Evolutionary conservation across 805 yeast species (phyloP).

Genomic region (Saccharomycopsis javanensis): DNA sequence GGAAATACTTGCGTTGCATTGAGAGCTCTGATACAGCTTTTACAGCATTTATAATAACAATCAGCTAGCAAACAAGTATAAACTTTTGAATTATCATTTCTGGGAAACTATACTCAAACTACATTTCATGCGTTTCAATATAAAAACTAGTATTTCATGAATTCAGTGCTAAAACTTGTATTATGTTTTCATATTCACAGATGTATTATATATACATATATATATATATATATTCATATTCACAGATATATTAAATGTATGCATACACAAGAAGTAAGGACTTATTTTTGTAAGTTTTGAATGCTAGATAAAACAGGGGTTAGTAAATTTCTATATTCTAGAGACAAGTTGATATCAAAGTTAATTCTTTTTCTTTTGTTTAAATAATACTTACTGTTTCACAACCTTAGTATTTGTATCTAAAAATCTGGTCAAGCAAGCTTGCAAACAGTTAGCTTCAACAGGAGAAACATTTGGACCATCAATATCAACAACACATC

Average conservation of each 20-base stretch:
- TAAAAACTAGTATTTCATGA: too few species aligned
- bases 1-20: too few species aligned
- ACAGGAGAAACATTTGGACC: constrained; percentile 32
- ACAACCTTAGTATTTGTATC: constrained; percentile 85
- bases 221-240: not conserved
- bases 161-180: not conserved
- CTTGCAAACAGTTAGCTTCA: constrained; percentile 67
- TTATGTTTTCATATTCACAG: not conserved
- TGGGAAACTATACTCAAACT: not conserved
- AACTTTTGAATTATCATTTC: too few species aligned
- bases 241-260: not conserved
- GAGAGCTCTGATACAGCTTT: too few species aligned
- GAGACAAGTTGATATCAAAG: too few species aligned
- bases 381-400: constrained; percentile 27
- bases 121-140: not conserved
- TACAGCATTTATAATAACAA: too few species aligned
- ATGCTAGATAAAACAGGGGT: constrained; percentile 2
- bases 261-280: not conserved
- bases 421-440: constrained; percentile 77
- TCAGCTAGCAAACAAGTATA: too few species aligned
- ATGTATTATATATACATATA: too few species aligned
- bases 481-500: constrained; percentile 49
- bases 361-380: too few species aligned
- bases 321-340: not conserved
- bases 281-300: constrained; percentile 6